Evolutionary conservation across 2,329 filamentous ascomycete species (phyloP), one percentile per base, ranked within the genome.

Genomic region (Epichloe scottii): DNA sequence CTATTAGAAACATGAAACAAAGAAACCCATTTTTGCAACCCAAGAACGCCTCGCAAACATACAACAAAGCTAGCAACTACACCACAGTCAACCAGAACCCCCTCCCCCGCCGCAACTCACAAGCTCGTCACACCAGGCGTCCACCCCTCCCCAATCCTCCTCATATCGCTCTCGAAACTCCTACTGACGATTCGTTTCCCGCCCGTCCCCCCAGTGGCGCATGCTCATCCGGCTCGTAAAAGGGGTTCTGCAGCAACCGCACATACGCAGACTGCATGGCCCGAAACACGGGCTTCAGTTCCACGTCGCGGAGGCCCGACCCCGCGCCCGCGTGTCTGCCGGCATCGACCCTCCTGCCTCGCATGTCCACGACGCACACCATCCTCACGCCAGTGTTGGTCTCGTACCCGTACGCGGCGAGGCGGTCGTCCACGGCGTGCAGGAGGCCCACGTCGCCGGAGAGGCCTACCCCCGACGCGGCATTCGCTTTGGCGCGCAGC

Each of bases 311-410:
- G 61, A 96, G 67, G 0, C 87, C 89, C 17, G 86, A n/a, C 14
- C 79, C 78, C 19, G 71, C 66, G 14, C 79, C 78, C 17, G 72
- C 66, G 4, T 62, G 59, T 6, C 62, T 47, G 40, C 49, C 48
- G 10, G 60, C 62, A 48, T 67, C 70, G 49, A 74, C 68, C 47
- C 77, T 71, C 21, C 85, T 74, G 1, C 89, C 90, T 58, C 89
- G 82, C 79, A 95, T 89, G 69, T 98, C 91, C 33, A 97, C 85
- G 3, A 96, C 81, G 55, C 89, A 84, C 35, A 97, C 82, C 62
- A 98, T 83, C 65, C 91, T 90, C 56, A 95, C 82, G 40, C 89
- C 89, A 26, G 93, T 97, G 68, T 95, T 97, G 51, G 93, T 96
- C 68, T 97, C 80, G 81, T 88, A 96, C 61, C 93, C 93, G 71